Evolutionary conservation across 192 early-diverging fungal species (phyloP).

Genomic region (Spinellus fusiger): DNA sequence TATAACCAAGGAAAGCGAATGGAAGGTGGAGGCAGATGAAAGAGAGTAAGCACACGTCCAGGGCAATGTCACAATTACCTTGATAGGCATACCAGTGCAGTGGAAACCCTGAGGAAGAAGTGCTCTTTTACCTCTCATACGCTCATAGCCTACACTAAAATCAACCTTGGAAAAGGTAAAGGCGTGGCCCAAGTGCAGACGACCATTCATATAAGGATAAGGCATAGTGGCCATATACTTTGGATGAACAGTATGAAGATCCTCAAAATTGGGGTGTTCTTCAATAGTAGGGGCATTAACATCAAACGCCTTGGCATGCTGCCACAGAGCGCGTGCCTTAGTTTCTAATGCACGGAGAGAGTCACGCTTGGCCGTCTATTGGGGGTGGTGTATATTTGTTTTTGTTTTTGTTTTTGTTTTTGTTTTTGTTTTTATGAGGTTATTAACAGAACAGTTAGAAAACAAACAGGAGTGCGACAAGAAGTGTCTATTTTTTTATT

Average conservation of each 20-base stretch:
- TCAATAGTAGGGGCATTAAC: conserved; percentile 74
- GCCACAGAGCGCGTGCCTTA: conserved; percentile 76
- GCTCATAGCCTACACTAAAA: conserved; percentile 91
- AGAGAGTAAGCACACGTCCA: no score
- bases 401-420: background rate
- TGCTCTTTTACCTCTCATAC: conserved; percentile 85
- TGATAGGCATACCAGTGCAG: conserved; percentile 99
- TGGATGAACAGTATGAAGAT: conserved; percentile 61
- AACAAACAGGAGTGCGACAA: background rate
- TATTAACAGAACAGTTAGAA: background rate
- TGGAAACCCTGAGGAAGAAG: conserved; percentile 98
- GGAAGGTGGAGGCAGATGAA: no score
- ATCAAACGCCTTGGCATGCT: conserved; percentile 72
- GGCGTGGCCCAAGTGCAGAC: conserved; percentile 92
- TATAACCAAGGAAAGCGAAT: conserved; percentile 30
- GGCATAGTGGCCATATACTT: conserved; percentile 96
- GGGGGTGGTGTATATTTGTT: background rate
- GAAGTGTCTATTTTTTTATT: background rate
- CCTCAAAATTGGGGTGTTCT: conserved; percentile 37
- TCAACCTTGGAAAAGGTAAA: conserved; percentile 96
- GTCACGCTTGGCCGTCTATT: conserved; percentile 74
- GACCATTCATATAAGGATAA: conserved; percentile 96
- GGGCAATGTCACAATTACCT: no score
- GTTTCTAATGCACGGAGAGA: conserved; percentile 69
- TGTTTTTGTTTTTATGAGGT: background rate